Conservation (phyloP, 495 filamentous ascomycete species). For the Annulohypoxylon stygium region DNA sequence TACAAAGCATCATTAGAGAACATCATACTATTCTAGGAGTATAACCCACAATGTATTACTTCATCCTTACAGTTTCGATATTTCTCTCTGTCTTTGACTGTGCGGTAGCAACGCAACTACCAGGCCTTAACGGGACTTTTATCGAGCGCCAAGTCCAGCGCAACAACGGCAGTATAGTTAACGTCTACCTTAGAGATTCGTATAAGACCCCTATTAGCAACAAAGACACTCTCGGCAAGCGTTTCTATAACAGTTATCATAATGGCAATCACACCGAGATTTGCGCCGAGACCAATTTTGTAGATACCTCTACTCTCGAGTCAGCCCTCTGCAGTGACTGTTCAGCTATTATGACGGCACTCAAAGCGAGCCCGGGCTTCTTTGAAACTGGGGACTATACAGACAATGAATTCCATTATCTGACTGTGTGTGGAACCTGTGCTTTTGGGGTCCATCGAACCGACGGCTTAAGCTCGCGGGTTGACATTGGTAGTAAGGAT, state of each 20-base stretch:
- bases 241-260: conserved; percentile 34
- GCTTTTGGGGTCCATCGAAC: conserved; percentile 38
- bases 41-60: conserved; percentile 7
- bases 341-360: conserved; percentile 25
- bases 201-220: background rate
- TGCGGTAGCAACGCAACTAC: conserved; percentile 8
- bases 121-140: conserved; percentile 7
- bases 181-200: conserved; percentile 21
- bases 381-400: conserved; percentile 35
- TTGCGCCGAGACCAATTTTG: conserved; percentile 42
- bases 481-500: conserved; percentile 40
- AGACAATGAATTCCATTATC: conserved; percentile 16
- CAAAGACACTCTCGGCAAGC: conserved; percentile 16
- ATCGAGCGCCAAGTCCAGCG: conserved; percentile 21
- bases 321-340: conserved; percentile 34
- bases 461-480: conserved; percentile 22
- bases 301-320: conserved; percentile 21
- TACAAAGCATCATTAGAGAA: background rate
- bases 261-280: conserved; percentile 29
- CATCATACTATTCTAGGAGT: background rate
- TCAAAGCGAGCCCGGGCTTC: conserved; percentile 22
- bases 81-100: background rate
- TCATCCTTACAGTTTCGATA: background rate
- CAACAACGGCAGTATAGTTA: conserved; percentile 21
- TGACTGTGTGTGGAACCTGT: conserved; percentile 32